Evolutionary conservation across 2,329 filamentous ascomycete species (phyloP).

Genomic region (Ophiostoma himal-ulmi): DNA sequence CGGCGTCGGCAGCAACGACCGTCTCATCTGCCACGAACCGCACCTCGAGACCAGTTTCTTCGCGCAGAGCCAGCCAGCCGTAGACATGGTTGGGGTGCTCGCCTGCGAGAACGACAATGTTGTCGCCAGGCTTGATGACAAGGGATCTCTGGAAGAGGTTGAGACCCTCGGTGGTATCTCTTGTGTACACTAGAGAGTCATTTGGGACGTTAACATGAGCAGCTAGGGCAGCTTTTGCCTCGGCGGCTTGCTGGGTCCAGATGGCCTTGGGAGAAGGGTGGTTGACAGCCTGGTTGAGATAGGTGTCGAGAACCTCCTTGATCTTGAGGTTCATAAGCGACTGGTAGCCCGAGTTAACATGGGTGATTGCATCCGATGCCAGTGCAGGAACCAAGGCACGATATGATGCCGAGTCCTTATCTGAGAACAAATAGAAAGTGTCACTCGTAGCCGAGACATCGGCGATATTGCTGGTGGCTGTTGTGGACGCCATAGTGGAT

Average conservation of each 20-base stretch:
- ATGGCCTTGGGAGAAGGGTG: neutral
- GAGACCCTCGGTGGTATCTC: neutral
- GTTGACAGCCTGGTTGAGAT: neutral
- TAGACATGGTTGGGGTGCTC: constrained; percentile 1
- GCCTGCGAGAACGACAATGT: neutral
- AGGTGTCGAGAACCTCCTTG: neutral
- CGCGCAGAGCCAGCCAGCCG: neutral
- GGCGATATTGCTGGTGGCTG: neutral
- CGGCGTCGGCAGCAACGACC: neutral
- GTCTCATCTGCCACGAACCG: neutral
- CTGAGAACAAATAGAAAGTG: neutral
- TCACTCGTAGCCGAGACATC: neutral
- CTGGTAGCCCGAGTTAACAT: constrained; percentile 1
- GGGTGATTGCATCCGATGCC: neutral
- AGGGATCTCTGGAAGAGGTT: neutral
- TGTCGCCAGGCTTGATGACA: neutral
- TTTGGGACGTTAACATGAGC: neutral
- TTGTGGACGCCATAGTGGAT: neutral
- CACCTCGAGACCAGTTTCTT: neutral
- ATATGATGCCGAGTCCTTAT: neutral
- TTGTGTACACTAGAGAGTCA: neutral
- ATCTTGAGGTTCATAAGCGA: constrained; percentile 2
- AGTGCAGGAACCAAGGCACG: neutral
- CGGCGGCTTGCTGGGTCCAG: neutral
- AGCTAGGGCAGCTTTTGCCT: neutral